A percentile compares a stretch with the other conserved stretches of the same genome.
Conservation (phyloP, 2,329 filamentous ascomycete genomes). For the Trichoderma simmonsii region DNA sequence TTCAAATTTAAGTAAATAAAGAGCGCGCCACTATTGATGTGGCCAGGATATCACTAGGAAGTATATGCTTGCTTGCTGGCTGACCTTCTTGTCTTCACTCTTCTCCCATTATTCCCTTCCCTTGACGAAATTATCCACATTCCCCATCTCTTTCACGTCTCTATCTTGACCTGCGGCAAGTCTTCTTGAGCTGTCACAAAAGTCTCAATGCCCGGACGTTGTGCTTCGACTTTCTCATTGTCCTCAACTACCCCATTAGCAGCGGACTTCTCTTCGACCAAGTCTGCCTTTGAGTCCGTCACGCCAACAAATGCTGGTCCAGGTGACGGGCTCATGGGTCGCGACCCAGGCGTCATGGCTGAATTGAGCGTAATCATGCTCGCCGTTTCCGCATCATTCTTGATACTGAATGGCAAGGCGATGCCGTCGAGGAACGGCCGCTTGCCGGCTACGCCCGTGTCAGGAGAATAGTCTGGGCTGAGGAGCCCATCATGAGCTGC, state of each 20-base stretch:
- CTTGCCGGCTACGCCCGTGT: conserved; percentile 55
- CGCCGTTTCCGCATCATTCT: conserved; percentile 60
- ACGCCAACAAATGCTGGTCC: neutral
- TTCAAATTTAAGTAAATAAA: conserved; percentile 14
- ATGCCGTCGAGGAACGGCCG: conserved; percentile 66
- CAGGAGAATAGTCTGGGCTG: conserved; percentile 41
- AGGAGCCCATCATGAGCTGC: conserved; percentile 41
- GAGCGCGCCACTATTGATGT: conserved; percentile 6
- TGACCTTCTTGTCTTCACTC: neutral
- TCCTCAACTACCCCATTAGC: neutral
- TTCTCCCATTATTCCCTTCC: neutral
- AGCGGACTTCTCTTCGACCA: neutral
- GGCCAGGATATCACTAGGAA: conserved; percentile 21
- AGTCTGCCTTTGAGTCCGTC: neutral
- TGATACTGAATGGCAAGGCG: conserved; percentile 69
- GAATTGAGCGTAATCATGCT: conserved; percentile 67
- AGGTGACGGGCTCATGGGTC: conserved; percentile 32
- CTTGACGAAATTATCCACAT: neutral
- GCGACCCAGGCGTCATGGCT: conserved; percentile 31
- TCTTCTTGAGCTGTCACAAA: conserved; percentile 54
- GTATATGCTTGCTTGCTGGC: neutral
- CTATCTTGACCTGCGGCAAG: conserved; percentile 32
- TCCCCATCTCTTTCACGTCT: neutral
- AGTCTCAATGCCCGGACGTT: conserved; percentile 47
- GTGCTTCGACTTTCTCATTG: conserved; percentile 15